Conservation (phyloP, 345 rosid genomes). For the Rhizophora apiculata region DNA sequence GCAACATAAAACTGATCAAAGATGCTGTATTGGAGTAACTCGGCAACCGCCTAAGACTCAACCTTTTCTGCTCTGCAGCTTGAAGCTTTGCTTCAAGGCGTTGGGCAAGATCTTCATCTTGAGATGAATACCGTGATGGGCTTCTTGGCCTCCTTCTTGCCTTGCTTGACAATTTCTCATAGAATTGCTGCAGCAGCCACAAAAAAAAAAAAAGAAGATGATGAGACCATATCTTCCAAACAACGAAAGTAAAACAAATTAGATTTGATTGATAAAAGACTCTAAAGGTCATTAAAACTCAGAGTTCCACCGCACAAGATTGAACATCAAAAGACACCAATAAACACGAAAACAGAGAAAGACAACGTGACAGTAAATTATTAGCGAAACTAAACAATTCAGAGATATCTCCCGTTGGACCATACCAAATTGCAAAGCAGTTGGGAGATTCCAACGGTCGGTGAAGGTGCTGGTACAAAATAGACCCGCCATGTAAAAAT, state of each 20-base stretch:
- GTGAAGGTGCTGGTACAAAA: neutral
- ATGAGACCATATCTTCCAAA: neutral
- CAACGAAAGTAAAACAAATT: no score
- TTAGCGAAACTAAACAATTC: no score
- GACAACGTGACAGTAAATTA: no score
- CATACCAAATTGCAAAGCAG: neutral
- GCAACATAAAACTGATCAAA: neutral
- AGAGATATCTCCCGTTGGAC: neutral
- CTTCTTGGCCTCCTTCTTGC: conserved; percentile 85
- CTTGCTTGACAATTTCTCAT: conserved; percentile 75
- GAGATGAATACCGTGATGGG: conserved; percentile 59
- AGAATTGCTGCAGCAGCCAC: conserved; percentile 62
- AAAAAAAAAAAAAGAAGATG: no score
- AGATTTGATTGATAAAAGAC: no score
- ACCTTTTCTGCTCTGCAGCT: conserved; percentile 97
- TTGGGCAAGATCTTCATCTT: conserved; percentile 83
- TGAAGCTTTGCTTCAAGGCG: conserved; percentile 95
- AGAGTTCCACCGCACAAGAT: no score
- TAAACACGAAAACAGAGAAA: no score
- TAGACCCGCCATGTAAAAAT: conserved; percentile 1
- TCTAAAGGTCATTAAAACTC: no score
- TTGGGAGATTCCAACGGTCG: neutral
- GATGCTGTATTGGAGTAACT: neutral
- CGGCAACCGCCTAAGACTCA: neutral
- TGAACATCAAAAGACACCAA: no score